Percentiles rank a stretch among this genome's conserved stretches.
Evolutionary conservation across 768 basidiomycete genomes (phyloP).

Genomic region (Pleurotus djamor): DNA sequence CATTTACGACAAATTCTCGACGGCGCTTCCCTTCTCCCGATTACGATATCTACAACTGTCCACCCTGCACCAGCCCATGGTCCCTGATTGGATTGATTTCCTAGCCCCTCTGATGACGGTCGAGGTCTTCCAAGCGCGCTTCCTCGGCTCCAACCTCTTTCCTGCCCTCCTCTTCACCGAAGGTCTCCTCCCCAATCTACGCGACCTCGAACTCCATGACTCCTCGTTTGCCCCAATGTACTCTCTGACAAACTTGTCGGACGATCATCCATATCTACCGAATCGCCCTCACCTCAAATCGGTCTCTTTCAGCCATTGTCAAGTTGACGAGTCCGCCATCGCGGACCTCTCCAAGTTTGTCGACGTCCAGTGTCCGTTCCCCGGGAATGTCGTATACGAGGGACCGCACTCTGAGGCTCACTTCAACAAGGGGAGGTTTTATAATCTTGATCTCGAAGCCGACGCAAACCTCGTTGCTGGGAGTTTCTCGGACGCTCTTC

Average conservation of each 20-base stretch:
- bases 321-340: not conserved
- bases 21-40: not conserved
- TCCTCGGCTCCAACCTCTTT: not conserved
- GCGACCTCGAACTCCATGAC: not conserved
- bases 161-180: not conserved
- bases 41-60: not conserved
- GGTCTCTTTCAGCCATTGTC: not conserved
- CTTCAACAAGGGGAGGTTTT: not conserved
- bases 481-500: too few relatives aligned
- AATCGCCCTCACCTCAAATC: not conserved
- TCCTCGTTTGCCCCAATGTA: not conserved
- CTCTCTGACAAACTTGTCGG: not conserved
- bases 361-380: not conserved
- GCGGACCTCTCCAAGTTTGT: not conserved
- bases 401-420: not conserved
- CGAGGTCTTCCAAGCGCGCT: not conserved
- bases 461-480: too few relatives aligned
- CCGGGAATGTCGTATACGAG: not conserved
- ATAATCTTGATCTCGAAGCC: too few relatives aligned
- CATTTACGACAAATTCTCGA: not conserved
- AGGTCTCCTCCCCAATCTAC: not conserved
- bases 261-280: not conserved
- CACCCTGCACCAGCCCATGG: not conserved
- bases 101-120: not conserved
- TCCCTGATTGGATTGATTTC: not conserved